phyloP scores from a whole-genome alignment of 179 eudicot genomes.

The Camellia oleifera region DNA sequence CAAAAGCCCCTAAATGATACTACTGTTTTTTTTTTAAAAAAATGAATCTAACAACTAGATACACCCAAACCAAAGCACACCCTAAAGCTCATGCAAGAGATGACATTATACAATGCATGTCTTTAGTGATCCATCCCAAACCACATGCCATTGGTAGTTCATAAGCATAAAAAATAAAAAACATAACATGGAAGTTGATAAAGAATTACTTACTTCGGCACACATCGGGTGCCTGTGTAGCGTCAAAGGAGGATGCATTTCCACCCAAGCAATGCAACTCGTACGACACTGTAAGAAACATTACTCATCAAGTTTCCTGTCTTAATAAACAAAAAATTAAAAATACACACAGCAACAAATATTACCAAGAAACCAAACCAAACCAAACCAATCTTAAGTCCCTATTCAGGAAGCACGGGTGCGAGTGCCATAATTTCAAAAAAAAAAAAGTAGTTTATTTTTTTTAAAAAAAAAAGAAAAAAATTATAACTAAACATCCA shows the following conservation, averaged over 20 bases:
- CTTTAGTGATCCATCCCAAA: not conserved
- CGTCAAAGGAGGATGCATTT: conserved; percentile 78
- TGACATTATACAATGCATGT: not conserved
- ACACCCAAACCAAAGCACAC: too few species aligned
- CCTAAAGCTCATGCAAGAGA: too few species aligned
- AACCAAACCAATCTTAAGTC: too few species aligned
- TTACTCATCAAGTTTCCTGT: not conserved
- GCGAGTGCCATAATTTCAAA: too few species aligned
- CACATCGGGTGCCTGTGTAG: conserved; percentile 75
- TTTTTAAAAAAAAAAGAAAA: too few species aligned
- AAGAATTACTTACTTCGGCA: conserved; percentile 54
- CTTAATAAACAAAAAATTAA: not conserved
- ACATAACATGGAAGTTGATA: not conserved
- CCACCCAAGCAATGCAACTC: not conserved
- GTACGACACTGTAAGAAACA: not conserved
- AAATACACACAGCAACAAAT: too few species aligned
- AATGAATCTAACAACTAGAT: not conserved
- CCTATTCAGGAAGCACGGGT: too few species aligned
- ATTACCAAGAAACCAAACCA: too few species aligned
- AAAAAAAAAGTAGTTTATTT: too few species aligned
- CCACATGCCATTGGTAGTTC: not conserved
- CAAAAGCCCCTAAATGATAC: not conserved
- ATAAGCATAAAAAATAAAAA: not conserved
- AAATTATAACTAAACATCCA: too few species aligned
- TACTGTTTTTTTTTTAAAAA: not conserved